phyloP scores from a whole-genome alignment of 2,329 filamentous ascomycete species.

The Waltergamsia citrina region DNA sequence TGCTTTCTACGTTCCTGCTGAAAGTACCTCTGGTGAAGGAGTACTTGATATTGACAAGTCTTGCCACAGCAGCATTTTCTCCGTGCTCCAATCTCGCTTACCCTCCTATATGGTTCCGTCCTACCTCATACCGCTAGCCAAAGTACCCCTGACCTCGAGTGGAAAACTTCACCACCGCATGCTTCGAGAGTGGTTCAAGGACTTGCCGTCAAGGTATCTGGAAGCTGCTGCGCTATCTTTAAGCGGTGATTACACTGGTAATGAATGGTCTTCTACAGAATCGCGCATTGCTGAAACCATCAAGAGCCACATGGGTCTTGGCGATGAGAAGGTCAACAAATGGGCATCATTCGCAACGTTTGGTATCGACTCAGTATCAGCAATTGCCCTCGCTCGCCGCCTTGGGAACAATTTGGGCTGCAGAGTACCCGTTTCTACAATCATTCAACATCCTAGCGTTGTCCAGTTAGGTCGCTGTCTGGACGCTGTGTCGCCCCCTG shows the following conservation, averaged over 20 bases:
- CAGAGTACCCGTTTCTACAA: conserved; percentile 54
- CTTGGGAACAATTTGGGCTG: conserved; percentile 36
- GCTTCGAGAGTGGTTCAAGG: conserved; percentile 38
- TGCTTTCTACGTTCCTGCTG: conserved; percentile 55
- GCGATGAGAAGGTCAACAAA: conserved; percentile 38
- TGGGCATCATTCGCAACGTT: conserved; percentile 69
- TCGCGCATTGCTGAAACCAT: conserved; percentile 43
- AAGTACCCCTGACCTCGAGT: conserved; percentile 62
- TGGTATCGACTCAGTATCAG: conserved; percentile 76
- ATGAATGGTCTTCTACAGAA: conserved; percentile 47
- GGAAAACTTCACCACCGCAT: conserved; percentile 61
- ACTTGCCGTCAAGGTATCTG: conserved; percentile 35
- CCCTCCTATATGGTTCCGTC: conserved; percentile 75
- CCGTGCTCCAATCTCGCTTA: conserved; percentile 43
- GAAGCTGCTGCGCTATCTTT: conserved; percentile 17
- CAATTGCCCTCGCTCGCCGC: conserved; percentile 56
- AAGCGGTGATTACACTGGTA: conserved; percentile 18
- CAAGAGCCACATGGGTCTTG: conserved; percentile 34
- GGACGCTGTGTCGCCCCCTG: background rate
- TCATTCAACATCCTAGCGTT: conserved; percentile 62
- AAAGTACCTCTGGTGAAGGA: conserved; percentile 16
- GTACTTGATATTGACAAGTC: conserved; percentile 24
- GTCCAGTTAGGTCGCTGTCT: conserved; percentile 40
- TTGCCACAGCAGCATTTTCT: conserved; percentile 38
- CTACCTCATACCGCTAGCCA: conserved; percentile 58